Percentiles rank a stretch among this genome's conserved stretches.
Conservation (phyloP, 1,284 basidiomycete species). For the Psilocybe mexicana region DNA sequence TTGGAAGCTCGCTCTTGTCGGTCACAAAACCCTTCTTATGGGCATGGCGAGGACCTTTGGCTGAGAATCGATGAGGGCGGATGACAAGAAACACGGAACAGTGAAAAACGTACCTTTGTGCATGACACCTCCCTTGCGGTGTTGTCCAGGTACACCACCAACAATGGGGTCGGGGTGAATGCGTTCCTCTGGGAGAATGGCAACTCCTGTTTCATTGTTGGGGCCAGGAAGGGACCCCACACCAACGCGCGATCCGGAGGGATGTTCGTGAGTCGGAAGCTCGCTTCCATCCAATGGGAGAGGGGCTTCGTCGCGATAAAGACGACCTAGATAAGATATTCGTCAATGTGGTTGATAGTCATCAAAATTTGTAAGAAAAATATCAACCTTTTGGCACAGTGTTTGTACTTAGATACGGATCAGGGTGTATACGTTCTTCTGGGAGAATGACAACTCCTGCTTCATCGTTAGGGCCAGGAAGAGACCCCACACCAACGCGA, state of each 20-base stretch:
- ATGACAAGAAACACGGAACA: not conserved
- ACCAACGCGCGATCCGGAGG: not conserved
- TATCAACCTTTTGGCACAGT: too few relatives aligned
- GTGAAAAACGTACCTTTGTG: not conserved
- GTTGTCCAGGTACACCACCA: not conserved
- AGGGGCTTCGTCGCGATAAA: not conserved
- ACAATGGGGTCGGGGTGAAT: not conserved
- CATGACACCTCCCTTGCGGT: not conserved
- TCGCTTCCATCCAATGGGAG: not conserved
- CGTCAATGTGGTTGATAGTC: not conserved
- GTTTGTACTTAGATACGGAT: not conserved
- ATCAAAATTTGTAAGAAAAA: too few relatives aligned
- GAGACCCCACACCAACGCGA: not conserved
- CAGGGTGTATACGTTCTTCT: not conserved
- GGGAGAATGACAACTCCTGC: not conserved
- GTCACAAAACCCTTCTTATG: not conserved
- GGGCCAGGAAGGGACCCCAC: not conserved
- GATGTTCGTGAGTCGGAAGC: not conserved
- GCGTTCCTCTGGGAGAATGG: not conserved
- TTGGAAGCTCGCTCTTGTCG: not conserved
- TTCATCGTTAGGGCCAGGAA: not conserved
- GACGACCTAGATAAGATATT: not conserved
- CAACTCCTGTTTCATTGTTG: not conserved
- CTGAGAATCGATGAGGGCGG: not conserved
- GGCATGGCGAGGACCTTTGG: not conserved